Percentiles rank a stretch among this genome's conserved stretches.
Conservation (phyloP, 2,329 filamentous ascomycete genomes). For the Sclerotinia borealis region DNA sequence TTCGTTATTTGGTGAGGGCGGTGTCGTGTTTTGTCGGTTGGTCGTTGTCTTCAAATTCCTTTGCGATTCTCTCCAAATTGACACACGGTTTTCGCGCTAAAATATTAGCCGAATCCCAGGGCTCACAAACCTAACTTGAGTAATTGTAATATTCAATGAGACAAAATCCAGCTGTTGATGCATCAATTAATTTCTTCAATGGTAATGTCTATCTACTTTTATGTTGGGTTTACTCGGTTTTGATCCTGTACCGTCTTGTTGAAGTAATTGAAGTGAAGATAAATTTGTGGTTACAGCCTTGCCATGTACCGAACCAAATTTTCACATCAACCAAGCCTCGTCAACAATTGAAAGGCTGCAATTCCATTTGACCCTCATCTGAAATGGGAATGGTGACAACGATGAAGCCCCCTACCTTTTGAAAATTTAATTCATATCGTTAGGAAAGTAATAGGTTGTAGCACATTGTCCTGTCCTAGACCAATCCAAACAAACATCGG, state of each 20-base stretch:
- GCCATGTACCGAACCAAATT: neutral
- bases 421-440: too few relatives aligned
- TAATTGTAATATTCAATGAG: constrained; percentile 8
- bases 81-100: constrained; percentile 6
- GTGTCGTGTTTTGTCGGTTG: constrained; percentile 31
- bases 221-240: neutral
- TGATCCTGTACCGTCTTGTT: neutral
- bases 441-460: too few relatives aligned
- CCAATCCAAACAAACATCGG: too few relatives aligned
- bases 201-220: neutral
- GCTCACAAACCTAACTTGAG: constrained; percentile 18
- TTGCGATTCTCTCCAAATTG: constrained; percentile 6
- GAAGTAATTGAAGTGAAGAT: neutral
- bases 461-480: too few relatives aligned
- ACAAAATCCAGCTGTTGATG: neutral
- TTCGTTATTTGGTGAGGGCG: constrained; percentile 32
- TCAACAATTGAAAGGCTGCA: neutral
- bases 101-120: constrained; percentile 22
- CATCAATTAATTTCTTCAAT: neutral
- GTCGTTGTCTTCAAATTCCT: constrained; percentile 14
- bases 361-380: neutral
- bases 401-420: too few relatives aligned
- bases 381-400: too few relatives aligned
- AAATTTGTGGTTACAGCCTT: neutral
- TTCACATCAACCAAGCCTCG: neutral